Evolutionary conservation across 495 filamentous ascomycete species (phyloP).

Genomic region (Penicillium pulvis): DNA sequence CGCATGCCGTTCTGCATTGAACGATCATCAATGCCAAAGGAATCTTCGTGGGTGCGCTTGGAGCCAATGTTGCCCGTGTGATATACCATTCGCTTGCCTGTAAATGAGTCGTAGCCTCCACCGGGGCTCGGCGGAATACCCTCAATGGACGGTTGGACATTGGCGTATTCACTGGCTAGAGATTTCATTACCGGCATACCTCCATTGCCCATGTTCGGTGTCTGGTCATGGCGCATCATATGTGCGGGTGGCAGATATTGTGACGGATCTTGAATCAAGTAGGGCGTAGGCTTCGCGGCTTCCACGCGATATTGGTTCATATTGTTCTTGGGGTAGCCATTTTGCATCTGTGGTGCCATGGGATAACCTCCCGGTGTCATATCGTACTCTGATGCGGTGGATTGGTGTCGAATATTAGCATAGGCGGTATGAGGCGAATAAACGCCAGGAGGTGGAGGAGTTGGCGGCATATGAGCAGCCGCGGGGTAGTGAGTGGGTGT

Average conservation of each 20-base stretch:
- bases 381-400: conserved; percentile 40
- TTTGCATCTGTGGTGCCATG: conserved; percentile 29
- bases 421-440: conserved; percentile 49
- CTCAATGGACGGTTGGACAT: conserved; percentile 30
- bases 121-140: conserved; percentile 25
- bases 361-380: conserved; percentile 32
- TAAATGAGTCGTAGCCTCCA: conserved; percentile 28
- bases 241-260: conserved; percentile 32
- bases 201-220: conserved; percentile 25
- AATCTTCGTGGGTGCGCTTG: conserved; percentile 46
- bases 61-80: conserved; percentile 31
- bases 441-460: conserved; percentile 44
- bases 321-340: conserved; percentile 24
- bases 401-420: conserved; percentile 43
- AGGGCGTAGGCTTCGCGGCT: conserved; percentile 29
- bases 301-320: conserved; percentile 36
- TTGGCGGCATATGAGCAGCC: conserved; percentile 49
- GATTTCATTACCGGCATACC: conserved; percentile 29
- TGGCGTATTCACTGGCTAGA: conserved; percentile 27
- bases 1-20: conserved; percentile 56
- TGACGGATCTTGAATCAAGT: conserved; percentile 31
- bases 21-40: conserved; percentile 44
- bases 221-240: conserved; percentile 27
- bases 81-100: conserved; percentile 35
- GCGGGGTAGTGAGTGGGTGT: conserved; percentile 44